Evolutionary conservation across 768 basidiomycete genomes (phyloP).

Genomic region (Leccinum broughii): DNA sequence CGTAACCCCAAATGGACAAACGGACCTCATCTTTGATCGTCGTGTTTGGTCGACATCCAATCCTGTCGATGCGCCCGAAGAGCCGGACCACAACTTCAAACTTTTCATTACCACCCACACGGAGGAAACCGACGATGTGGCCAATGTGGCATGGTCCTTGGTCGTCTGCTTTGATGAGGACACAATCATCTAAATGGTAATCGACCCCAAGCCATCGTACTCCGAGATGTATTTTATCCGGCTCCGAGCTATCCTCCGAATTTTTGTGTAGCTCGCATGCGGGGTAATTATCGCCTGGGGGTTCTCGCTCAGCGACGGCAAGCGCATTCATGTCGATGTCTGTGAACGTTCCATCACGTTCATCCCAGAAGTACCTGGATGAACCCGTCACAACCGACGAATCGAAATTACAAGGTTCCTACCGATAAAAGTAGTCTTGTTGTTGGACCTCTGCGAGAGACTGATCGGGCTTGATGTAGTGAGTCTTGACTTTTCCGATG

Average conservation of each 20-base stretch:
- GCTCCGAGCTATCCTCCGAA: conserved; percentile 30
- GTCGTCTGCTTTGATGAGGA: conserved; percentile 45
- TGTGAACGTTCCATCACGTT: conserved; percentile 45
- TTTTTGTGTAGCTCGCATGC: conserved; percentile 43
- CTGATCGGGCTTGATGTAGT: conserved; percentile 31
- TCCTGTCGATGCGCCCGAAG: conserved; percentile 51
- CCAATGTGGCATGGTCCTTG: conserved; percentile 57
- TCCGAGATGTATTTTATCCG: conserved; percentile 38
- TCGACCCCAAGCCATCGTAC: conserved; percentile 45
- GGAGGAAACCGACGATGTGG: conserved; percentile 43
- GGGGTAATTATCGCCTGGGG: conserved; percentile 53
- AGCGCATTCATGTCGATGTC: conserved; percentile 37
- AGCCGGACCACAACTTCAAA: conserved; percentile 37
- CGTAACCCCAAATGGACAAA: background rate
- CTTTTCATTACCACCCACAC: conserved; percentile 12
- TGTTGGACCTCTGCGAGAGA: conserved; percentile 28
- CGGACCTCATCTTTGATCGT: conserved; percentile 58
- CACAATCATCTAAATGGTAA: conserved; percentile 66
- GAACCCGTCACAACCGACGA: conserved; percentile 2
- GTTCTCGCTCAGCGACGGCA: conserved; percentile 1
- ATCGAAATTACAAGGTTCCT: conserved; percentile 3
- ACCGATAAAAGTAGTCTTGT: conserved; percentile 62
- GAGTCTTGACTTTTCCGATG: conserved; percentile 36
- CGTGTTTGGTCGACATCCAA: conserved; percentile 38
- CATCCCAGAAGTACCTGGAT: conserved; percentile 52